Evolutionary conservation across 352 stramenopile species (phyloP), one percentile per base, ranked within the genome.

Genomic region (Hyphochytrium catenoides): DNA sequence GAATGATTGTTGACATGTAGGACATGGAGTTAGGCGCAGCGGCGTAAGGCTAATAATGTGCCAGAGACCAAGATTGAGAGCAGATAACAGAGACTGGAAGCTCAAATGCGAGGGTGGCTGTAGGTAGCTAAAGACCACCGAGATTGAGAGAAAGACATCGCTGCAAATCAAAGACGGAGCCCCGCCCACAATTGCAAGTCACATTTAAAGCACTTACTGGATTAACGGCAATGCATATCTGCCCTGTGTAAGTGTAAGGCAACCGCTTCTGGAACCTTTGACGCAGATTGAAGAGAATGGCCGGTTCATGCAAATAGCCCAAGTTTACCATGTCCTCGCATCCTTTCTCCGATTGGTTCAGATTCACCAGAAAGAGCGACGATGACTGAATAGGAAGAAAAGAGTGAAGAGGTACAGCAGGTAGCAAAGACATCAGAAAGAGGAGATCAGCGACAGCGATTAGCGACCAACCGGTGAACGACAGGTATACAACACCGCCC

Each of bases 201-300:
- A 4, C 21, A 12, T 40, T 19, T n/a, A 36, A 20, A 9, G 12
- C 15, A 74, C 68, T 48, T 78, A 83, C 68, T 24, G 86, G 88
- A 52, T 97, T 97, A 21, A 95, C 78, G 16, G 88, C 86, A 42
- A 97, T 91, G 47, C 92, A 83, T 56, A 96, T 95, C 16, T 91
- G 72, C 26, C 85, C 85, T 14, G 88, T 92, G 50, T 91, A 88
- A 30, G 86, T 95, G 62, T 97, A 97, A 0, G 86, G 86, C 45
- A 86, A 70, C 34, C 74, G 57, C 34, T 56, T 54, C 44, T 83
- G 56, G 51, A 84, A 88, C 32, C 76, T 64, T 34, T 67, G 52
- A 49, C 81, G 73, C 24, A 91, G 59, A 57, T 89, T 91, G 55
- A 72, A 89, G 16, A 91, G 52, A 35, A 91, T 86, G 20, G 73